Evolutionary conservation across 2,329 filamentous ascomycete genomes (phyloP), one percentile per base, ranked within the genome.

Genomic region (Plenodomus lindquistii): DNA sequence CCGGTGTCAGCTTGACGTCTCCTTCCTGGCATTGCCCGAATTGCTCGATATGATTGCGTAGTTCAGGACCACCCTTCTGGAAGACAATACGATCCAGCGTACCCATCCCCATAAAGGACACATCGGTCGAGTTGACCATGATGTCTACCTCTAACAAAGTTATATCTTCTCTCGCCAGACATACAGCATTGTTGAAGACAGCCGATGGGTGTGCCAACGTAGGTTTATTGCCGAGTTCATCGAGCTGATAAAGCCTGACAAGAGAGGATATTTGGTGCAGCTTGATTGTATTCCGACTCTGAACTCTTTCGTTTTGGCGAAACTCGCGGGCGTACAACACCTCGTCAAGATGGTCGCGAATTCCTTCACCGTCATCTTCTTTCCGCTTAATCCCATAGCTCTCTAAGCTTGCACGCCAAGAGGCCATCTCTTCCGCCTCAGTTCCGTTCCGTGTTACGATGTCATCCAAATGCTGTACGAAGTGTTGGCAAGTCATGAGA

Each of bases 61-160:
- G 44, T 7, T 54, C 48, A 13, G 46, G 27, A 1, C 69, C 69
- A 4, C 62, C 68, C 46, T 63, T 65, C 37, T 49, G 53, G 44
- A 70, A 69, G n/a, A 72, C 46, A 8, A 49, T 62, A 6, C 60
- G 57, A 46, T 70, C 63, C 2, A 72, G 50, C 29, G 60, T 63
- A 3, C 69, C 67, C 50, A 63, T 60, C 0, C 66, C 62, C 4
- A 50, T 40, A 40, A 72, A 69, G 2, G 39, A 42, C 1, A 21
- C 16, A 15, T 69, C 61, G 0, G 70, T 71, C 2, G 63, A 66
- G 35, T 67, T 72, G 17, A 71, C 67, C 34, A 71, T 60, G 7
- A 66, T 52, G 37, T 71, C 66, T 9, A 66, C 65, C 7, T 66
- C 61, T 1, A 73, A 31, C 20, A 50, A 63, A 2, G 69, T 70